Evolutionary conservation across 441 rosid genomes (phyloP), one percentile per base, ranked within the genome.

Genomic region (Adansonia grandidieri): DNA sequence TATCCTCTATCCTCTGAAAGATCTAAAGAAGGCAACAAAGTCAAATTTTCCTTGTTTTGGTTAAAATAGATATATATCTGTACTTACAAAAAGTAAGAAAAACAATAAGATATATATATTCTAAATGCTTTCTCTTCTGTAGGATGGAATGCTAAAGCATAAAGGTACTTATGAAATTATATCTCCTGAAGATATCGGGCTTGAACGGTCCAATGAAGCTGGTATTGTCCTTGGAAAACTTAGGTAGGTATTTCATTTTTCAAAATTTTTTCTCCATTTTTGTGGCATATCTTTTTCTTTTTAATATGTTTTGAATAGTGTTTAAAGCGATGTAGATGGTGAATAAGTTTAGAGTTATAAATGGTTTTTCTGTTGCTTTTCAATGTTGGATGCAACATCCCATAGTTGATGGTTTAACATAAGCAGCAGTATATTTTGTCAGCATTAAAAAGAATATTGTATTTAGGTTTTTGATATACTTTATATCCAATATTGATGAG

Each of bases 91-190:
- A 32, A 4, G 20, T 32, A n/a, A 71, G 13, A 28, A 32, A 37
- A 72, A 8, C 63, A 72, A 10, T 56, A 56, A 56, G 63, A 40
- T 9, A 17, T 17, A 72, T 37, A 22, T 70, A 57, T 42, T 61
- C 44, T 53, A 65, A 32, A 56, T 79, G 66, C 22, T 70, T 77
- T 77, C 19, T 77, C 51, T 77, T 79, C 14, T 78, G 56, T 84
- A 96, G 99, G 96, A 96, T 80, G 98, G 99, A 86, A 93, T 96
- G 98, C 91, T 94, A 71, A 96, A 94, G 84, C 96, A 96, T 84
- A 92, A 92, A 87, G 85, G 94, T 50, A 96, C 99, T 2, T 96
- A 96, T 88, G 98, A 93, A 86, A 93, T 96, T 77, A 92, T 94
- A 24, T 86, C 90, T 69, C 98, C 98, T 0, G 98, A 93, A 62